Base-by-base conservation (phyloP, 345 rosid species). In the Pugionium dolabratum region DNA sequence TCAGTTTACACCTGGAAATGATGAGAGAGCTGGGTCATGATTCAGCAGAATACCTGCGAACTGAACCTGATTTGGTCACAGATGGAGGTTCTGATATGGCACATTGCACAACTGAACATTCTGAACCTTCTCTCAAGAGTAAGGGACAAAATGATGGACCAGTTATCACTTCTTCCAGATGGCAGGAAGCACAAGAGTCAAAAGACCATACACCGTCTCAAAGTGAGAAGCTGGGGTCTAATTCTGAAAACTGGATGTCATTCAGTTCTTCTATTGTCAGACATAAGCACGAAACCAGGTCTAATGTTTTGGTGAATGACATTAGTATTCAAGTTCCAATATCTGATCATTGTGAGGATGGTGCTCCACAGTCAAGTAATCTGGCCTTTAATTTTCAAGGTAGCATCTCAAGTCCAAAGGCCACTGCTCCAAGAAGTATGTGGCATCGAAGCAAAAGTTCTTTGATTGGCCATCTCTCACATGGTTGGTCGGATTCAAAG, bases 361-460 rank as follows among this genome's bases (percentile, higher is more conserved):
- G 70, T 51, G 64, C 72, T 47, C 84, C 70, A 9, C 86, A 64
- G 29, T 69, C 89, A 74, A 62, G 74, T 65, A 86, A 79, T 66
- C 67, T 83, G 75, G 69, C 80, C 67, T 77, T 78, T 80, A 86
- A 80, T 67, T 79, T 74, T 81, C 84, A 79, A 65, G 85, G 87
- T 67, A 80, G 79, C 60, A 66, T 76, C 46, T 85, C 89, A 6
- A 85, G 90, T 69, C 86, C 88, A 60, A 93, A 93, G 71, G 87
- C 90, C 54, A 88, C 97, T 59, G 98, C 92, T 56, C 96, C 85
- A 41, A 84, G 94, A 81, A 90, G 97, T 62, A 75, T 87, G 54
- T 78, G 91, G 85, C 85, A 80, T 68, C 87, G 84, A 70, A 81
- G 70, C 68, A 85, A 90, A 85, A 81, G 79, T 76, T 75, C 81